Evolutionary conservation across 2,329 filamentous ascomycete genomes (phyloP), one percentile per base, ranked within the genome.

Genomic region (Penicillium sp.): DNA sequence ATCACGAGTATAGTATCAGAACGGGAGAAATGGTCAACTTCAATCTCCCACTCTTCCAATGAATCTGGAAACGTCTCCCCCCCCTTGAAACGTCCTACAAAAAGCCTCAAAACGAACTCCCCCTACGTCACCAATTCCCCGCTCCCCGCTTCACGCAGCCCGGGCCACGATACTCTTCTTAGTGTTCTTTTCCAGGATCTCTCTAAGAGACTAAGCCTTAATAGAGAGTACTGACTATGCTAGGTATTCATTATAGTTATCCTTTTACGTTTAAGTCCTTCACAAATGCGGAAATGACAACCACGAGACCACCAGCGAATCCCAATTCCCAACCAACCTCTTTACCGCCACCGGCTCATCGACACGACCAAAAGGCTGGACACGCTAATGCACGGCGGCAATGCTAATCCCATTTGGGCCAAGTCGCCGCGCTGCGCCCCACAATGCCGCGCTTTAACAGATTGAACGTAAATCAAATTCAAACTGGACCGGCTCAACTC

Each of bases 341-440:
- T 28, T 35, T 35, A 35, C 51, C n/a, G 51, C 51, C 51, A 54
- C 51, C 33, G 12, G 13, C 51, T 54, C 51, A 54, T 38, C 51
- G 51, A 40, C 19, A 10, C 49, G 15, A 12, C 49, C 49, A 9
- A 51, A 35, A 53, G 19, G 7, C 22, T 28, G 26, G 53, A 28
- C 35, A 40, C 53, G 53, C 53, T 55, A 44, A 42, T 55, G 53
- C 53, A 55, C 53, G 17, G 53, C 53, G 53, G 53, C 53, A 55
- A 55, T 42, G 38, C 53, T 55, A 55, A 24, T 42, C 53, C 53
- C 38, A 45, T 19, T 42, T 22, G 1, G 53, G 3, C 4, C 53
- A 45, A 55, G 53, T 55, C 53, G 53, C 53, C 53, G 53, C 53
- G 53, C 53, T 45, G 19, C 22, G 6, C 26, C 38, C 53, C 24